These are phyloP conservation scores for Eremomyces bilateralis DNA, from an alignment of 495 filamentous ascomycete genomes.

Conservation along the genomic window DNA sequence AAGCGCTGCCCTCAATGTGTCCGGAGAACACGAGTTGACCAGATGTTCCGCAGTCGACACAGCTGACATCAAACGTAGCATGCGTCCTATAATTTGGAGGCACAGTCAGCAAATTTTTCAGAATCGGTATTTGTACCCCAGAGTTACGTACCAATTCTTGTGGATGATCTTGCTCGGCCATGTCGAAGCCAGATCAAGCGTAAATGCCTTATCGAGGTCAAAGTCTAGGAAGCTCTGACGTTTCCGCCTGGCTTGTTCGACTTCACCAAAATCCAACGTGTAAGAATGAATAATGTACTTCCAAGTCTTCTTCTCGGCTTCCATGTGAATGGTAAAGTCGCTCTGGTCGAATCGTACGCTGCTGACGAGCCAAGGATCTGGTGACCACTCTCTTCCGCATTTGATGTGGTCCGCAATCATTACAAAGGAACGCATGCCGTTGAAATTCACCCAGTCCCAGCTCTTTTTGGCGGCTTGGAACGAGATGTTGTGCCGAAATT, in stretches of 20 bases:
- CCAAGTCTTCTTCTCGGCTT: constrained; percentile 1
- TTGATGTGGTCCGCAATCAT: constrained; percentile 1
- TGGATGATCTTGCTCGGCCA: no score
- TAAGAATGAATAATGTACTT: neutral
- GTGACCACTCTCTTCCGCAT: constrained; percentile 2
- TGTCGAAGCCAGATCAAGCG: no score
- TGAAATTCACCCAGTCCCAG: constrained; percentile 4
- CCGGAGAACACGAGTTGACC: neutral
- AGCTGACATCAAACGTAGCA: neutral
- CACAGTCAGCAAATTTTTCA: no score
- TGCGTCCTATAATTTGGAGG: neutral
- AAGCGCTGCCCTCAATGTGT: constrained; percentile 1
- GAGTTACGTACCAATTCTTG: no score
- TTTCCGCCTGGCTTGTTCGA: neutral
- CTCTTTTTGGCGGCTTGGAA: constrained; percentile 1
- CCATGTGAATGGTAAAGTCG: neutral
- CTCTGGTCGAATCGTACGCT: neutral
- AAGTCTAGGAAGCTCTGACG: constrained; percentile 1
- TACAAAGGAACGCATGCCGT: constrained; percentile 2
- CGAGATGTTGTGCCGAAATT: no score
- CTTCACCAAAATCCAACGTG: constrained; percentile 1
- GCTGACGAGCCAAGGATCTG: constrained; percentile 1
- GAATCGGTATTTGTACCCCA: no score
- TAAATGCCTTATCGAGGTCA: no score
- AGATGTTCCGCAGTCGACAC: constrained; percentile 1